A percentile compares a stretch with the other conserved stretches of the same genome.
phyloP scores from a whole-genome alignment of 768 basidiomycete species.

The Pulveroboletus sp. region DNA sequence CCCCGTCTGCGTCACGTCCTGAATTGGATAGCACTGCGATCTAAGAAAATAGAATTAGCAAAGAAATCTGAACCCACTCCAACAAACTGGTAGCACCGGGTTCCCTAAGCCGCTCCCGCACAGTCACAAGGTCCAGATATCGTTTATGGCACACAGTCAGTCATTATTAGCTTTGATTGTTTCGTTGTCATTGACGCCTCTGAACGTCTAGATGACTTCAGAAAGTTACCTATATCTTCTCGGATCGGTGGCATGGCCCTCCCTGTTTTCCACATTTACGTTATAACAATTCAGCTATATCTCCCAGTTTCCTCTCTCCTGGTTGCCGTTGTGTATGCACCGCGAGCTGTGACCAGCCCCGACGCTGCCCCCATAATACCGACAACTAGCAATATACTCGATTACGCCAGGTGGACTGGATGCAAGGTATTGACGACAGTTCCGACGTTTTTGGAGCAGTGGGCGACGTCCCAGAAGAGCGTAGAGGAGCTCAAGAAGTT shows the following conservation, averaged over 20 bases:
- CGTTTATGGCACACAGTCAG: conserved; percentile 33
- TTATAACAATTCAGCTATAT: conserved; percentile 29
- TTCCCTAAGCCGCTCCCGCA: conserved; percentile 39
- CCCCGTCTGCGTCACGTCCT: background rate
- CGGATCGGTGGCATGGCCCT: conserved; percentile 29
- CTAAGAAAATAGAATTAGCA: too few species aligned
- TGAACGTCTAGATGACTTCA: background rate
- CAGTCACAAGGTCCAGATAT: conserved; percentile 25
- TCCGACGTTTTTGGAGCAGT: conserved; percentile 18
- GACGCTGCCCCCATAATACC: conserved; percentile 15
- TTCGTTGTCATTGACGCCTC: background rate
- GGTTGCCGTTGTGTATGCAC: conserved; percentile 32
- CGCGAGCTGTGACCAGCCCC: conserved; percentile 8
- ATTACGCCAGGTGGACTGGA: conserved; percentile 4
- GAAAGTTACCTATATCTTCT: conserved; percentile 2
- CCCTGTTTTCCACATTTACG: conserved; percentile 39
- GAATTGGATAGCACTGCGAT: conserved; percentile 1
- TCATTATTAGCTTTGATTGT: background rate
- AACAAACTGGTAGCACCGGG: conserved; percentile 43
- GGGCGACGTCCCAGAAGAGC: conserved; percentile 7
- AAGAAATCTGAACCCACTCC: conserved; percentile 15
- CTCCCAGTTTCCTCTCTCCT: conserved; percentile 23
- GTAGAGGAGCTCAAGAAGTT: conserved; percentile 18
- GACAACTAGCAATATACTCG: conserved; percentile 19
- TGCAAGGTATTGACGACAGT: conserved; percentile 10